Evolutionary conservation across 2,329 filamentous ascomycete species (phyloP).

Genomic region (Colletotrichum sp.): DNA sequence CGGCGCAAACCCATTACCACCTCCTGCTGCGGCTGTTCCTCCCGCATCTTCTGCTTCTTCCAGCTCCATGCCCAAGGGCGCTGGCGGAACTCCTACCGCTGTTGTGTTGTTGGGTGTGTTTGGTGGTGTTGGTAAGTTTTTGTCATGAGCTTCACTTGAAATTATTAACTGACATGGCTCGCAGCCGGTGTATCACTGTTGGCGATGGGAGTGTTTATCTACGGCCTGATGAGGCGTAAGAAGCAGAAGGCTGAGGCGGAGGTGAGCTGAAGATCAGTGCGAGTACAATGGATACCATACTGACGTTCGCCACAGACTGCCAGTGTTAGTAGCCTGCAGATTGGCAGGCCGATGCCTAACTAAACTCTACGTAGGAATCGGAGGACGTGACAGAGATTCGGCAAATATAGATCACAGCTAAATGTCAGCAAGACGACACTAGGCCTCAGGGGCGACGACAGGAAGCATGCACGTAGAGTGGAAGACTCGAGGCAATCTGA

Average conservation of each 20-base stretch:
- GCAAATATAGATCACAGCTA: neutral
- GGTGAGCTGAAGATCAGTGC: neutral
- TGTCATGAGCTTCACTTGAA: neutral
- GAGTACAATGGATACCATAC: neutral
- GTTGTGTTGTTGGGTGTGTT: slow-evolving; percentile 14
- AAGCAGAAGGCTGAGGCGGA: neutral
- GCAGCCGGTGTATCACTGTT: slow-evolving; percentile 13
- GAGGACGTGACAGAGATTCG: neutral
- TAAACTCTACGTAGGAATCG: neutral
- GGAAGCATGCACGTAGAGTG: neutral
- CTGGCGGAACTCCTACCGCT: slow-evolving; percentile 8
- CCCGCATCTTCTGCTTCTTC: slow-evolving; percentile 1
- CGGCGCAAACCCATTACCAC: neutral
- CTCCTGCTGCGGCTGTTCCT: neutral
- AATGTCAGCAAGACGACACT: neutral
- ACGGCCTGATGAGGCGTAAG: slow-evolving; percentile 5
- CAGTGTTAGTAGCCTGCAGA: slow-evolving; percentile 7
- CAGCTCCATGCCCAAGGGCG: neutral
- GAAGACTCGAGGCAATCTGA: neutral
- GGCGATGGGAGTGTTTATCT: slow-evolving; percentile 14
- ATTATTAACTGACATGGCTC: neutral
- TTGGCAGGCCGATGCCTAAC: slow-evolving; percentile 13
- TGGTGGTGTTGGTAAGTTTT: slow-evolving; percentile 12
- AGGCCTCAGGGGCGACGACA: neutral
- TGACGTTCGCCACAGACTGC: neutral